phyloP scores from a whole-genome alignment of 192 early-diverging fungal species.

The Linnemannia exigua region DNA sequence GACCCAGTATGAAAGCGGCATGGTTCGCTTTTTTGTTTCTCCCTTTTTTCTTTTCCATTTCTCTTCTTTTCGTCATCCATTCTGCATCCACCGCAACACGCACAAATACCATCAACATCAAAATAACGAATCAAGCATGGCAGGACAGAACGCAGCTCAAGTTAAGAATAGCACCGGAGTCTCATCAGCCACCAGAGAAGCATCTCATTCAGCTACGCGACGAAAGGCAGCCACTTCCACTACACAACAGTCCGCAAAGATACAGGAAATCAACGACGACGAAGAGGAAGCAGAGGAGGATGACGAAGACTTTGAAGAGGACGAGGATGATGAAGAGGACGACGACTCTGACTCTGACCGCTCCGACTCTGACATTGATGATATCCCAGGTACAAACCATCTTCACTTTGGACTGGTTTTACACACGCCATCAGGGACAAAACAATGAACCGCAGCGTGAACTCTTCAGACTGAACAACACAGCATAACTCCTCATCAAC shows the following conservation, averaged over 20 bases:
- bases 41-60: neutral
- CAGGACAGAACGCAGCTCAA: conserved; percentile 21
- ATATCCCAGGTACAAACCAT: conserved; percentile 31
- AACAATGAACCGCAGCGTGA: neutral
- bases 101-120: neutral
- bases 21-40: neutral
- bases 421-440: neutral
- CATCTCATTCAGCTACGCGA: conserved; percentile 19
- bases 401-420: neutral
- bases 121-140: neutral
- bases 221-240: conserved; percentile 1
- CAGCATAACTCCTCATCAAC: neutral
- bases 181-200: conserved; percentile 22
- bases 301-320: conserved; percentile 1
- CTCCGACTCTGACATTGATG: conserved; percentile 27
- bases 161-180: conserved; percentile 23
- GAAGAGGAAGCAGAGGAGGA: conserved; percentile 20
- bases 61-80: neutral
- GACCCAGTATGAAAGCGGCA: neutral
- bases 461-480: neutral
- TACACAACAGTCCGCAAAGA: conserved; percentile 9
- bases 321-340: conserved; percentile 14
- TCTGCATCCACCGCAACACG: neutral
- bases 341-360: conserved; percentile 18
- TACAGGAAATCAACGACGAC: conserved; percentile 30